Evolutionary conservation across 2,329 filamentous ascomycete genomes (phyloP).

Genomic region (Trichoderma sp.): DNA sequence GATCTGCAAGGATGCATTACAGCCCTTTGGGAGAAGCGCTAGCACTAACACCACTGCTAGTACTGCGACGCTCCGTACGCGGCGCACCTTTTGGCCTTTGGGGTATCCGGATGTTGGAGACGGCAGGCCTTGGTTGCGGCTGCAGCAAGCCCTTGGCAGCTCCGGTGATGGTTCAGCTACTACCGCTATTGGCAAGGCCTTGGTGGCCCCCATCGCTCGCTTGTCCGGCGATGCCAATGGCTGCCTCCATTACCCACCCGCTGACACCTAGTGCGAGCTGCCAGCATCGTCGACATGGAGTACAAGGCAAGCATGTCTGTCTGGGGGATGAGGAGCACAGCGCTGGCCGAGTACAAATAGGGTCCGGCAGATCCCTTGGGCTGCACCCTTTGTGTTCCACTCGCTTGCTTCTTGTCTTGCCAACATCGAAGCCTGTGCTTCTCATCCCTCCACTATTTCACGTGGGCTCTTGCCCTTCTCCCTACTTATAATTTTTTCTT

Average conservation of each 20-base stretch:
- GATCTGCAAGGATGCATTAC: slow-evolving; percentile 17
- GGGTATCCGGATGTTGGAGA: not conserved
- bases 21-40: not conserved
- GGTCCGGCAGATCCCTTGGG: slow-evolving; percentile 21
- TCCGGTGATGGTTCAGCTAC: slow-evolving; percentile 1
- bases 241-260: slow-evolving; percentile 3
- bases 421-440: slow-evolving; percentile 24
- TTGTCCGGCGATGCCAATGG: slow-evolving; percentile 19
- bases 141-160: not conserved
- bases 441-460: slow-evolving; percentile 22
- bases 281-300: slow-evolving; percentile 3
- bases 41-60: slow-evolving; percentile 4
- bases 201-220: slow-evolving; percentile 19
- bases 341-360: slow-evolving; percentile 22
- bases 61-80: not conserved
- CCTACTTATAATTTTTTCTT: not conserved
- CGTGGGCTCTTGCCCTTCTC: slow-evolving; percentile 17
- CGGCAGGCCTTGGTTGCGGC: not conserved
- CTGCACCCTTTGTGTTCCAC: slow-evolving; percentile 11
- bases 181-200: slow-evolving; percentile 9
- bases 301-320: not conserved
- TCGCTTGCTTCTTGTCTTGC: slow-evolving; percentile 15
- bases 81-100: not conserved
- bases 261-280: not conserved
- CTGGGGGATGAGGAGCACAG: slow-evolving; percentile 11